Base-by-base conservation (phyloP, 345 rosid species). In the Salix viminalis region DNA sequence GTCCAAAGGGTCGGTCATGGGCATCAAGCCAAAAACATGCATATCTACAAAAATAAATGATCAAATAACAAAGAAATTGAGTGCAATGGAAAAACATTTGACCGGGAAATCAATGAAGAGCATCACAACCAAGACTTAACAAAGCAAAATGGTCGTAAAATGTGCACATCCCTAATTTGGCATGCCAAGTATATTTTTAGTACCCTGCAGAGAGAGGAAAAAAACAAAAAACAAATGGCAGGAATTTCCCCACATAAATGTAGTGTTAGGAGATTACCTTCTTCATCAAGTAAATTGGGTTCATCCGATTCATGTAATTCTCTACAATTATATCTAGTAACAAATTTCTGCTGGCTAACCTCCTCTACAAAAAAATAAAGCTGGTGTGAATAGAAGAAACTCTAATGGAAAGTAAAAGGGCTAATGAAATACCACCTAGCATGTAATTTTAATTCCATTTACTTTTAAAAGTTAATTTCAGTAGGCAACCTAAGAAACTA, bases 261-360 rank as follows among this genome's bases (percentile, higher is more conserved):
- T 5, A 37, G 32, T 30, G 58, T 41, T 62, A 26, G 30, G 24
- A 64, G 30, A 26, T 81, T 81, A 89, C 94, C 92, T 83, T 90
- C 88, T 85, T 85, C 91, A 76, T 87, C 89, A 61, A 90, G 90
- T 80, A 90, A 83, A 84, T 90, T 90, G 58, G 91, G 83, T 77
- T 87, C 90, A 74, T 90, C 88, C 60, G 90, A 89, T 69, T 82
- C 89, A 32, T 52, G 75, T 56, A 90, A 80, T 79, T 86, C 92
- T 76, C 82, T 77, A 54, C 78, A 72, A 52, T 87, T 75, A 65
- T 79, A 76, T 79, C 82, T 88, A 64, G 79, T 76, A 39, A 87
- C 81, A 72, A 80, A 50, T 74, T 87, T 87, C 56, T 75, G 76
- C 71, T 73, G 76, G 77, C 80, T 75, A 85, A 75, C 80, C 50